These are phyloP conservation scores for Hortiboletus campestris DNA, from an alignment of 768 basidiomycete species.

Conservation along the genomic window DNA sequence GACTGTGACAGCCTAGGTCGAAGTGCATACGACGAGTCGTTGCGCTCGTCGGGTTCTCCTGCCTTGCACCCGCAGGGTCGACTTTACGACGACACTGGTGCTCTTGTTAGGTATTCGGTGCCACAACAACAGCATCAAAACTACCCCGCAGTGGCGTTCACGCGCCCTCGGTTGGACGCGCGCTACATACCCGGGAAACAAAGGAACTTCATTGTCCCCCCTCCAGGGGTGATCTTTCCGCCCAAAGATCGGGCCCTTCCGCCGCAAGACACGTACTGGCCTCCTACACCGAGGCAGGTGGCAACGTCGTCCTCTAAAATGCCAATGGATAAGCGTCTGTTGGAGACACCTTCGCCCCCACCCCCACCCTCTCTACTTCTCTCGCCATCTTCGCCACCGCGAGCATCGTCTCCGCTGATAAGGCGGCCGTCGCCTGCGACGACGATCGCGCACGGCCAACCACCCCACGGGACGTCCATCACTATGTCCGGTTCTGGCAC, in stretches of 20 bases:
- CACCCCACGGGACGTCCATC: neutral
- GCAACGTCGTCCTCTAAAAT: neutral
- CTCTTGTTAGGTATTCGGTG: slow-evolving; percentile 15
- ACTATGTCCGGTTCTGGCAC: neutral
- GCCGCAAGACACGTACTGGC: slow-evolving; percentile 16
- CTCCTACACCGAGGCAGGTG: neutral
- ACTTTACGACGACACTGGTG: slow-evolving; percentile 1
- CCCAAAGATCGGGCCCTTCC: slow-evolving; percentile 16
- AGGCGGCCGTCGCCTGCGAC: slow-evolving; percentile 14
- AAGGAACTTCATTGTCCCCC: slow-evolving; percentile 19
- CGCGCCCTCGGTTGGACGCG: slow-evolving; percentile 13
- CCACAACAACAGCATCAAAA: slow-evolving; percentile 16
- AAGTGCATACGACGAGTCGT: slow-evolving; percentile 18
- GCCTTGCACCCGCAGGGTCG: slow-evolving; percentile 4
- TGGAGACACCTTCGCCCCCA: neutral
- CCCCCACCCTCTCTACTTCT: slow-evolving; percentile 16
- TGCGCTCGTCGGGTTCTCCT: slow-evolving; percentile 4
- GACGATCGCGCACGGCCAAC: slow-evolving; percentile 10
- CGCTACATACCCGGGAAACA: slow-evolving; percentile 6
- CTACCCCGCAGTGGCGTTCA: neutral
- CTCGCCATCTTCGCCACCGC: slow-evolving; percentile 13
- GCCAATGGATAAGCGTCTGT: neutral
- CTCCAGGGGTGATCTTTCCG: slow-evolving; percentile 28
- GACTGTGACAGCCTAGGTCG: slow-evolving; percentile 25
- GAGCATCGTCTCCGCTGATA: slow-evolving; percentile 7